Evolutionary conservation across 169 alveolate genomes (phyloP).

Genomic region (Perkinsus chesapeaki): DNA sequence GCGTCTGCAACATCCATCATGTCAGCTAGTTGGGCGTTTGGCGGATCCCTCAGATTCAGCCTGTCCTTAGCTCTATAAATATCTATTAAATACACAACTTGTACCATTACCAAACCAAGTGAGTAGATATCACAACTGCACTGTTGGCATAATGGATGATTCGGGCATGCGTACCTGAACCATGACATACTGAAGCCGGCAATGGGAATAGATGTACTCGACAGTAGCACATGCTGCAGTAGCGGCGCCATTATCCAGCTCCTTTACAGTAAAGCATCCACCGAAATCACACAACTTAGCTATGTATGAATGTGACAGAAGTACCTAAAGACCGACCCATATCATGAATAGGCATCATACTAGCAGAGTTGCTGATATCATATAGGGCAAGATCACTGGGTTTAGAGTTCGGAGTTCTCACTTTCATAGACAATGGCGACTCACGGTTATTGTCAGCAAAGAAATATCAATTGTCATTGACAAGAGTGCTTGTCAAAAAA

Average conservation of each 20-base stretch:
- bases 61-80: neutral
- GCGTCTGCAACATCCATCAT: neutral
- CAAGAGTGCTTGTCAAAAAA: no score
- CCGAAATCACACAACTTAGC: neutral
- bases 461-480: no score
- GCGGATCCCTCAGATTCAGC: neutral
- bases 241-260: neutral
- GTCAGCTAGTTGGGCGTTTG: neutral
- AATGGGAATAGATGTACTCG: no score
- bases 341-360: neutral
- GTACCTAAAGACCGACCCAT: neutral
- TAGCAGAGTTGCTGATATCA: neutral
- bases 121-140: neutral
- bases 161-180: neutral
- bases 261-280: neutral
- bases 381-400: no score
- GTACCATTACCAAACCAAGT: neutral
- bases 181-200: no score
- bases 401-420: neutral
- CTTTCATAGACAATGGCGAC: no score
- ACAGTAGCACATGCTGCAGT: neutral
- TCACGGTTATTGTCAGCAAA: no score
- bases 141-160: neutral
- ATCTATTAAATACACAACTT: neutral
- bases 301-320: neutral